Evolutionary conservation across 805 yeast species (phyloP).

Genomic region (Nadsonia fulvescens): DNA sequence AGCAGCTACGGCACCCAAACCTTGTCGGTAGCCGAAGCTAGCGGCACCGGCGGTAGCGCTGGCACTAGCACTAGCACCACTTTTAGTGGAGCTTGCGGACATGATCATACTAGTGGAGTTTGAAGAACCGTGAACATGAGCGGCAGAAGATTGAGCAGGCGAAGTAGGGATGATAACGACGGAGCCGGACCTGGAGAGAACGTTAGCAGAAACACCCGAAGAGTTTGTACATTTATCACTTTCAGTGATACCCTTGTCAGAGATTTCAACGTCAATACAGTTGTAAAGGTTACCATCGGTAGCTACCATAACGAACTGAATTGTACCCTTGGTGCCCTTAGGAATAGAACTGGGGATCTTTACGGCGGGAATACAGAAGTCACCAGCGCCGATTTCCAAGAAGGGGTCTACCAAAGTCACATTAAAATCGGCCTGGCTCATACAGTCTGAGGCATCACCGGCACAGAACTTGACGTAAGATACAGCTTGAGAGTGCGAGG

Average conservation of each 20-base stretch:
- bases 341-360: constrained; percentile 7
- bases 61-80: too few relatives aligned
- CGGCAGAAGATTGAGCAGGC: constrained; percentile 4
- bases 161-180: too few relatives aligned
- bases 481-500: constrained; percentile 11
- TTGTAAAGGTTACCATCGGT: constrained; percentile 16
- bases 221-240: constrained; percentile 11
- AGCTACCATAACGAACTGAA: constrained; percentile 13
- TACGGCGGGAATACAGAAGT: constrained; percentile 13
- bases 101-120: too few relatives aligned
- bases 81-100: too few relatives aligned
- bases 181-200: constrained; percentile 10
- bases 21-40: too few relatives aligned
- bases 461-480: constrained; percentile 11
- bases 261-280: constrained; percentile 13
- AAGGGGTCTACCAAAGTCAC: constrained; percentile 9
- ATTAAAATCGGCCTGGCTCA: constrained; percentile 10
- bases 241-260: constrained; percentile 8
- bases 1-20: too few relatives aligned
- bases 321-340: constrained; percentile 12
- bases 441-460: constrained; percentile 3
- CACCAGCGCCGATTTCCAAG: constrained; percentile 12
- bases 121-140: constrained; percentile 6
- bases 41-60: too few relatives aligned
- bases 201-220: constrained; percentile 11